phyloP scores from a whole-genome alignment of 306 rosid genomes.

The Prunus kanzakura region DNA sequence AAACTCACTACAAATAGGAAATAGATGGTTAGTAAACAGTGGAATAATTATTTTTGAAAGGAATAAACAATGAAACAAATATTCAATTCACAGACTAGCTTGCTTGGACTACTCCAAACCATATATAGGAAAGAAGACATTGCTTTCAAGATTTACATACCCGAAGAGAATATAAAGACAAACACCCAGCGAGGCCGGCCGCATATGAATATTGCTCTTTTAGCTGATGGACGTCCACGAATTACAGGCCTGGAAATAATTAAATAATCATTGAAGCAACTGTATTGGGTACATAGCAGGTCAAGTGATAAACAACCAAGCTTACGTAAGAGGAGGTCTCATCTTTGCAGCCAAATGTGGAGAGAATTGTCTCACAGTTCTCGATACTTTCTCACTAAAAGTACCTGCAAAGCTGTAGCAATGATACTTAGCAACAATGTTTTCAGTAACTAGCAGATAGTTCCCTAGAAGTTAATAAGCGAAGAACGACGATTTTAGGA shows the following conservation, averaged over 20 bases:
- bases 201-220: slow-evolving; percentile 81
- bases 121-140: slow-evolving; percentile 9
- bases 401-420: slow-evolving; percentile 92
- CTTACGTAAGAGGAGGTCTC: slow-evolving; percentile 98
- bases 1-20: slow-evolving; percentile 59
- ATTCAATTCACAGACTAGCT: not conserved
- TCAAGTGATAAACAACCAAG: slow-evolving; percentile 21
- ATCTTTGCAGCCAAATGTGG: slow-evolving; percentile 97
- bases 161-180: slow-evolving; percentile 68
- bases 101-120: slow-evolving; percentile 8
- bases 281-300: not conserved
- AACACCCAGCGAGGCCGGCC: slow-evolving; percentile 94
- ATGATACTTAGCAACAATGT: slow-evolving; percentile 5
- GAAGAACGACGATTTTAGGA: not conserved
- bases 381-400: slow-evolving; percentile 85
- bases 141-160: slow-evolving; percentile 40
- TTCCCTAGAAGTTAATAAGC: not conserved
- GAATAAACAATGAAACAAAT: not conserved
- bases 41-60: not conserved
- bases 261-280: slow-evolving; percentile 24
- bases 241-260: slow-evolving; percentile 82
- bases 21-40: not conserved
- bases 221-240: slow-evolving; percentile 96
- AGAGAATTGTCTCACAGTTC: slow-evolving; percentile 88
- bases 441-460: not conserved